These are phyloP conservation scores for Alloascoidea africana DNA, from an alignment of 805 yeast species.

Conservation along the genomic window DNA sequence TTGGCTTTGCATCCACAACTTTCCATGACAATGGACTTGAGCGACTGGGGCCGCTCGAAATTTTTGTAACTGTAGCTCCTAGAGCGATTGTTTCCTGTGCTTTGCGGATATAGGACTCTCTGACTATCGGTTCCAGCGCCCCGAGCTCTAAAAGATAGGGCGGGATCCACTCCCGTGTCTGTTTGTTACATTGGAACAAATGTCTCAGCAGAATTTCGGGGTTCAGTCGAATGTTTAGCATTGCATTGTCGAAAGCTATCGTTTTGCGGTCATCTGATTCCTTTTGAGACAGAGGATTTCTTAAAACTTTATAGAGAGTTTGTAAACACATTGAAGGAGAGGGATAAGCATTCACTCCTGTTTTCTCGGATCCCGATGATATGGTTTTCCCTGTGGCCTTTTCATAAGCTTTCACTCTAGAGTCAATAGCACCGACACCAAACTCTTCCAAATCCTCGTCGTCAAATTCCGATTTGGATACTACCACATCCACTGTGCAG, in stretches of 20 bases:
- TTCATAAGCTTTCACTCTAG: slow-evolving; percentile 28
- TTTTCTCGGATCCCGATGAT: slow-evolving; percentile 14
- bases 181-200: slow-evolving; percentile 12
- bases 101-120: neutral
- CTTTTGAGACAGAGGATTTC: slow-evolving; percentile 42
- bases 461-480: slow-evolving; percentile 21
- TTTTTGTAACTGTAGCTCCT: neutral
- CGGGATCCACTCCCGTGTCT: slow-evolving; percentile 5
- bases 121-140: slow-evolving; percentile 4
- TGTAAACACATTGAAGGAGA: slow-evolving; percentile 40
- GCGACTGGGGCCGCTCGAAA: neutral
- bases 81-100: neutral
- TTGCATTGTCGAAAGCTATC: slow-evolving; percentile 33
- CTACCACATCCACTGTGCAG: slow-evolving; percentile 8
- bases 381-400: slow-evolving; percentile 11
- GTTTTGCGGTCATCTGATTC: slow-evolving; percentile 34
- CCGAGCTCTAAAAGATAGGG: slow-evolving; percentile 9
- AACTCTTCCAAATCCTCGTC: slow-evolving; percentile 30
- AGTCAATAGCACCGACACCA: slow-evolving; percentile 31
- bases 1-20: neutral
- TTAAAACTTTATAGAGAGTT: slow-evolving; percentile 46
- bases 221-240: slow-evolving; percentile 42
- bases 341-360: slow-evolving; percentile 23
- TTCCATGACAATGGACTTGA: neutral
- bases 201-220: slow-evolving; percentile 29